These are phyloP conservation scores for Meripilus lineatus DNA, from an alignment of 1,284 basidiomycete genomes.

Conservation along the genomic window DNA sequence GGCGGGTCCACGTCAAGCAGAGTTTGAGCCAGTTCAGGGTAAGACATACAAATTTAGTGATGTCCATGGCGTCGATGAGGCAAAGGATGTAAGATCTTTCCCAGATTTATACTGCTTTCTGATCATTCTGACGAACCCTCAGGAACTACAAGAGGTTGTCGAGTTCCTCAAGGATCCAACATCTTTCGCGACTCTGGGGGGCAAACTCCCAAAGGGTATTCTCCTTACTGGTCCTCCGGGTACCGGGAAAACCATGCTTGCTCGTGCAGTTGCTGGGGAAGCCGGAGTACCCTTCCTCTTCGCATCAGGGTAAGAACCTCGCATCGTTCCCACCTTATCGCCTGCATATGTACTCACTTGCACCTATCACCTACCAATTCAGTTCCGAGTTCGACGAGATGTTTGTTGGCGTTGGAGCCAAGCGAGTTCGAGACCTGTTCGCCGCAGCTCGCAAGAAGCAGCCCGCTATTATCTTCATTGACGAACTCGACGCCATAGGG, in stretches of 20 bases:
- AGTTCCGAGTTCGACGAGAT: conserved; percentile 98
- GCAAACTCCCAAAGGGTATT: conserved; percentile 89
- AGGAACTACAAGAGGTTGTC: conserved; percentile 92
- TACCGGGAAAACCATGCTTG: conserved; percentile 96
- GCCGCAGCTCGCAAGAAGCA: conserved; percentile 92
- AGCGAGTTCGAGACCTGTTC: conserved; percentile 95
- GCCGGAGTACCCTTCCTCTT: conserved; percentile 94
- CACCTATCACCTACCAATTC: not conserved
- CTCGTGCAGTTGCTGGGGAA: conserved; percentile 94
- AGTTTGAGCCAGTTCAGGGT: conserved; percentile 74
- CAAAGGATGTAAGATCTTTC: conserved; percentile 60
- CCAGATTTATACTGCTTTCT: not conserved
- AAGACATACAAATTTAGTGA: conserved; percentile 87
- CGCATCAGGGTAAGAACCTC: conserved; percentile 60
- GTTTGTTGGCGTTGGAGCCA: conserved; percentile 95
- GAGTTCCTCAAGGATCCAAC: conserved; percentile 90
- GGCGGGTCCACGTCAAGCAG: conserved; percentile 69
- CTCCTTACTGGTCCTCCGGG: conserved; percentile 86
- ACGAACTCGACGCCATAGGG: conserved; percentile 90
- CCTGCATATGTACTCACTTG: conserved; percentile 11
- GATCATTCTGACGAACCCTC: conserved; percentile 6
- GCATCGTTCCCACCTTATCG: conserved; percentile 7
- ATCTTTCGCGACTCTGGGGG: conserved; percentile 84
- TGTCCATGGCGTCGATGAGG: conserved; percentile 93
- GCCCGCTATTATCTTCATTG: conserved; percentile 94